phyloP scores from a whole-genome alignment of 140 eudicot species.

The Flaveria floridana region DNA sequence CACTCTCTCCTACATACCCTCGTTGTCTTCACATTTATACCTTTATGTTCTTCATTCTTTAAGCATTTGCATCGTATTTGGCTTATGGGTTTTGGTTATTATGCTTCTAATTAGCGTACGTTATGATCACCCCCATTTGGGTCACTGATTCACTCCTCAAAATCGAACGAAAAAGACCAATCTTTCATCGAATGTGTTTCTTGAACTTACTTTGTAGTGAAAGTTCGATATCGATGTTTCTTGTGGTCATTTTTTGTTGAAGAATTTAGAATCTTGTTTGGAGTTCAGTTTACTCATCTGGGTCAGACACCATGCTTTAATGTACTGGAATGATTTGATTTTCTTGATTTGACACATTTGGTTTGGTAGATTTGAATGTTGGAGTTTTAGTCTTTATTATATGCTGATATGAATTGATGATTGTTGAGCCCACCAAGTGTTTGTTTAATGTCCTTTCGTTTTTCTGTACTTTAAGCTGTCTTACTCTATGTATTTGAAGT shows the following conservation, averaged over 20 bases:
- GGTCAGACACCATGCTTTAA: neutral
- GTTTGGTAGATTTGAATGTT: slow-evolving; percentile 18
- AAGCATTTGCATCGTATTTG: neutral
- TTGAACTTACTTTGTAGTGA: slow-evolving; percentile 14
- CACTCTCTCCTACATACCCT: slow-evolving; percentile 14
- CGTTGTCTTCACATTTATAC: neutral
- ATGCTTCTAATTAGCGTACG: neutral
- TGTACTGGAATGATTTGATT: slow-evolving; percentile 13
- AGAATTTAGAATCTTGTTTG: slow-evolving; percentile 24
- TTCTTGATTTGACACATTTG: neutral
- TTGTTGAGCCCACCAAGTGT: slow-evolving; percentile 29
- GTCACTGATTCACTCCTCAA: slow-evolving; percentile 4
- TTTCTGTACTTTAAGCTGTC: neutral
- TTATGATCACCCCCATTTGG: slow-evolving; percentile 29
- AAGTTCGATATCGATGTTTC: slow-evolving; percentile 7
- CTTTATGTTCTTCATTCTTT: slow-evolving; percentile 15
- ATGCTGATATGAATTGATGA: slow-evolving; percentile 1
- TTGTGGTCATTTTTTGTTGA: slow-evolving; percentile 1
- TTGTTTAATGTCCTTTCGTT: slow-evolving; percentile 23
- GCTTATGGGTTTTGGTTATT: neutral
- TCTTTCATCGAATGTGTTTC: neutral
- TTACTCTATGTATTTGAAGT: neutral
- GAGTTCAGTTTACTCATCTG: slow-evolving; percentile 11
- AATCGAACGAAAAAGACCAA: neutral
- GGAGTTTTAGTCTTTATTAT: neutral